Evolutionary conservation across 169 alveolate species (phyloP).

Genomic region (Neospora caninum): DNA sequence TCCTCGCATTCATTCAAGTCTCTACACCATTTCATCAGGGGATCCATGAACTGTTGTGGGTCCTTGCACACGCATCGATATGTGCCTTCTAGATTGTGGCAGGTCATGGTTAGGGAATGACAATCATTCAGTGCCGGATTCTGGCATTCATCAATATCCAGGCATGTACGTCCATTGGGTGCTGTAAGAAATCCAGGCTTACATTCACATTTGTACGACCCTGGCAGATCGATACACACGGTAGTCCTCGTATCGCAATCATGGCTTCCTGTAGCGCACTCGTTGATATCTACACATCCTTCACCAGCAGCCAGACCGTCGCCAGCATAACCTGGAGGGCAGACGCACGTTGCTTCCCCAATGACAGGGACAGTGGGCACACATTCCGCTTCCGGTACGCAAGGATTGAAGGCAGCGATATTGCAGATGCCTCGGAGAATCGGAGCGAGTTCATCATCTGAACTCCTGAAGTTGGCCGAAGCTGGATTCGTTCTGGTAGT

Average conservation of each 20-base stretch:
- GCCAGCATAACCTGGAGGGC: slow-evolving; percentile 73
- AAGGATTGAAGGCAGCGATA: slow-evolving; percentile 52
- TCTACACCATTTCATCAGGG: slow-evolving; percentile 67
- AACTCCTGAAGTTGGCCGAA: neutral
- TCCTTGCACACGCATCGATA: slow-evolving; percentile 73
- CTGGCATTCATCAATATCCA: slow-evolving; percentile 74
- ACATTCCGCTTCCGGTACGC: slow-evolving; percentile 46
- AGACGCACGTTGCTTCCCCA: slow-evolving; percentile 72
- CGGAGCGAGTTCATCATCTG: slow-evolving; percentile 39
- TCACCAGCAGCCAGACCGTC: slow-evolving; percentile 71
- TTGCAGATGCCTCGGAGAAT: slow-evolving; percentile 53
- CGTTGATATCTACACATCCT: slow-evolving; percentile 74
- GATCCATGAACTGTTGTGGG: slow-evolving; percentile 68
- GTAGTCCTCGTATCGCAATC: slow-evolving; percentile 68
- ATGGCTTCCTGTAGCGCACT: slow-evolving; percentile 67
- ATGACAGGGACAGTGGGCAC: slow-evolving; percentile 63
- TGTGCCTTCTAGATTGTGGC: slow-evolving; percentile 73
- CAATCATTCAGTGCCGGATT: slow-evolving; percentile 69
- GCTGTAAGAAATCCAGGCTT: slow-evolving; percentile 66
- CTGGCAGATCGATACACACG: slow-evolving; percentile 69
- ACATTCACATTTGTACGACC: slow-evolving; percentile 73
- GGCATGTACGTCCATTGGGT: slow-evolving; percentile 66
- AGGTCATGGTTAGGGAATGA: slow-evolving; percentile 65
- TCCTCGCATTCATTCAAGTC: slow-evolving; percentile 73
- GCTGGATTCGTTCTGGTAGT: neutral